Base-by-base conservation (phyloP, 805 yeast species). In the Metschnikowia lachancei region DNA sequence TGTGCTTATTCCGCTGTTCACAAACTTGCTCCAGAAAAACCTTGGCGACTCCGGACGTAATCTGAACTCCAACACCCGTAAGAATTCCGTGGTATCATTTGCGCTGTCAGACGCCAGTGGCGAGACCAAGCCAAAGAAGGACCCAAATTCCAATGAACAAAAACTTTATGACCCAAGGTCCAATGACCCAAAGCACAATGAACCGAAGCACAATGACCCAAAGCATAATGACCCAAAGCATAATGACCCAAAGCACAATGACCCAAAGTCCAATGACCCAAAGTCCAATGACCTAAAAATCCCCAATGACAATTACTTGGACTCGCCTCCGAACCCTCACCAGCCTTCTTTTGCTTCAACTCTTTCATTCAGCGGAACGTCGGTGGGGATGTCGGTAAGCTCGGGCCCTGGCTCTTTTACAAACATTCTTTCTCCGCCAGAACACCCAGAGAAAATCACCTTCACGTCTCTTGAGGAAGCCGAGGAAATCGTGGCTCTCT, bases 61-160 rank as follows among this genome's bases (percentile, higher is more conserved):
- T 31, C 55, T 65, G 17, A 64, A 71, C 2, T 48, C 64, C n/a
- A 65, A 69, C 35, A 59, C 69, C 6, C 60, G 82, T 46, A 74
- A 76, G 55, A 74, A 74, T 57, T 73, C 80, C 16, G 73, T 70
- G 34, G 77, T 74, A 24, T 71, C 79, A 59, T 75, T 76, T 62
- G 78, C 78, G 9, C 65, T 74, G 53, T 69, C 77, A 5, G 76
- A 70, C 30, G 59, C 69, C 5, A 62, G 67, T 39, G 11, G 28
- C 28, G 28, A 26, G 12, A 26, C 28, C 7, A 26, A 26, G 10
- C 28, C 28, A 5, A 26, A 26, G 28, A 26, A 26, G 11, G 28
- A 26, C 28, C 8, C 28, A 8, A 26, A 26, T 5, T 12, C 12
- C 11, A 26, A 26, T 26, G 28, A 26, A 26, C 28, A 26, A 12